Percentiles rank a stretch among this genome's conserved stretches.
phyloP scores from a whole-genome alignment of 2,329 filamentous ascomycete genomes.

The Dissoconium aciculare region DNA sequence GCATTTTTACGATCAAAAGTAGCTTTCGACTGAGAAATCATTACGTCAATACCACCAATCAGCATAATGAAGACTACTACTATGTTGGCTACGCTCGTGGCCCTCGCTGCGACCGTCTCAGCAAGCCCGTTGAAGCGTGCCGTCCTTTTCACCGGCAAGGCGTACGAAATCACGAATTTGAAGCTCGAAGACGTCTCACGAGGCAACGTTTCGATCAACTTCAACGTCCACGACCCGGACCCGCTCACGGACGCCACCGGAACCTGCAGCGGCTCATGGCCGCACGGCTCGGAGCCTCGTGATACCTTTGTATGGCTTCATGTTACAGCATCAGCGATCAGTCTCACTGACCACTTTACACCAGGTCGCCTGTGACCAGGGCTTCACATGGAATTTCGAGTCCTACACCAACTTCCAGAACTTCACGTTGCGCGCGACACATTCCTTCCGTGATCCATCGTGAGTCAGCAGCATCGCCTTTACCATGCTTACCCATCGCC shows the following conservation, averaged over 20 bases:
- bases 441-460: constrained; percentile 18
- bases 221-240: constrained; percentile 19
- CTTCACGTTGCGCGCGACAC: constrained; percentile 17
- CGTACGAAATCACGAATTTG: constrained; percentile 13
- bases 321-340: neutral
- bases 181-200: constrained; percentile 8
- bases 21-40: no score
- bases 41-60: no score
- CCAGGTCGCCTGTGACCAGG: neutral
- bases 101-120: constrained; percentile 3
- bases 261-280: constrained; percentile 16
- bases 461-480: no score
- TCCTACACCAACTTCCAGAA: constrained; percentile 8
- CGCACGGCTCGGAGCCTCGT: constrained; percentile 5
- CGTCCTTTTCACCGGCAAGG: constrained; percentile 7
- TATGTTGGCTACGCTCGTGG: constrained; percentile 1
- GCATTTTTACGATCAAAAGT: no score
- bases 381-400: constrained; percentile 17
- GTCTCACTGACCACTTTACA: constrained; percentile 1
- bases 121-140: constrained; percentile 1
- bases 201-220: constrained; percentile 15
- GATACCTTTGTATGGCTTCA: constrained; percentile 1
- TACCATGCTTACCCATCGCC: neutral
- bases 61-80: no score
- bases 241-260: constrained; percentile 15